Base-by-base conservation (phyloP, 2,329 filamentous ascomycete genomes). In the Coniochaeta prunicola region DNA sequence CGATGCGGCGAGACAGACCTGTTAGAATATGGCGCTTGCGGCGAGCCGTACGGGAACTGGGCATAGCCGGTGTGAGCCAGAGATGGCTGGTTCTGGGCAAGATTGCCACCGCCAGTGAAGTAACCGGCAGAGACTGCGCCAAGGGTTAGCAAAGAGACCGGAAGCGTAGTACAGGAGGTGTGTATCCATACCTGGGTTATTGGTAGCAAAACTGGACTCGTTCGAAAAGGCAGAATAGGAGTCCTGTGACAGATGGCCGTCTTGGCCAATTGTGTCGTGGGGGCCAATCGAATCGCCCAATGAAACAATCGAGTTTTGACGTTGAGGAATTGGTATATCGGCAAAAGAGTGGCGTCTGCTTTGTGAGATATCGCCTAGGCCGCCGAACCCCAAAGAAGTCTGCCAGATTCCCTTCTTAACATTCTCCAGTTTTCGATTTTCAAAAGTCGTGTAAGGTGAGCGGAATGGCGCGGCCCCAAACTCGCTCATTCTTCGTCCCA, bases 341-440 rank as follows among this genome's bases (percentile, higher is more conserved):
- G 85, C 90, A 68, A 94, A 91, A 1, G 90, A 93, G 71, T 93
- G 90, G 30, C 90, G 85, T 60, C 90, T 83, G 66, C 89, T 91
- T 66, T 92, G 88, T 13, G 87, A 84, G 31, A 85, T 77, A 61
- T 90, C 87, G 4, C 77, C 78, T 26, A 83, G 64, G 17, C 81
- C 79, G 50, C 82, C 80, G 68, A 90, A 89, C 1, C 83, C 85
- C n/a, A 86, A 78, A 6, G 86, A 85, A 64, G 82, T 88, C 64
- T 89, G 87, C 88, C 88, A 92, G 61, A 84, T 82, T 4, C 81
- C 84, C 66, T 84, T 87, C 71, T 87, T 88, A 9, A 88, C 77
- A 64, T 81, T 85, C 61, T 88, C 86, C 10, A 83, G 68, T 65
- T 87, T 87, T 59, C 84, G 78, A 59, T 82, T 84, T 62, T 89